Evolutionary conservation across 2,329 filamentous ascomycete species (phyloP).

Genomic region (Botrytis galanthina): DNA sequence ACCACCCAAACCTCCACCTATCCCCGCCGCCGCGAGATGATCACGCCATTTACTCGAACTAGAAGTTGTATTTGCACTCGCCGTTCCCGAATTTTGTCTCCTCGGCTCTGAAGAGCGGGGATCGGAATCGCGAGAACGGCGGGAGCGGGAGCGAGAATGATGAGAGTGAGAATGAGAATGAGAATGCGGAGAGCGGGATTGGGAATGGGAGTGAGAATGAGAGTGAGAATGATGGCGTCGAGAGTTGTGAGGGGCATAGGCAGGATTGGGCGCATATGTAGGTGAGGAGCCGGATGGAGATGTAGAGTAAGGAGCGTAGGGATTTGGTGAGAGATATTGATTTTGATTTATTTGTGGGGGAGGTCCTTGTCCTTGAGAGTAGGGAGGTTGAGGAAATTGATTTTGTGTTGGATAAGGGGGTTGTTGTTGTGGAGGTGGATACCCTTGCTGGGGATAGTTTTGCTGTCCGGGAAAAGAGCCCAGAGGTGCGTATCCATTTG

Average conservation of each 20-base stretch:
- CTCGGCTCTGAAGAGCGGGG: neutral
- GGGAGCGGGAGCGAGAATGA: neutral
- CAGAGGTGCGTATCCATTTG: neutral
- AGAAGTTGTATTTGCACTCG: neutral
- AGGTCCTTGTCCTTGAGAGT: constrained; percentile 3
- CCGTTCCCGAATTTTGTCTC: constrained; percentile 8
- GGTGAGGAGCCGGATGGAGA: neutral
- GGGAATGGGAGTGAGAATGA: neutral
- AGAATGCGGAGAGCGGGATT: neutral
- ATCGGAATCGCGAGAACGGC: neutral
- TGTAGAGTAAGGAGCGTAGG: constrained; percentile 6
- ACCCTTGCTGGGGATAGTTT: neutral
- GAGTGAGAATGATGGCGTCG: neutral
- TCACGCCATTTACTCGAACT: constrained; percentile 47
- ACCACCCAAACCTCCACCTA: constrained; percentile 60
- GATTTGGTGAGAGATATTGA: constrained; percentile 24
- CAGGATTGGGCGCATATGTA: neutral
- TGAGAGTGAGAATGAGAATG: neutral
- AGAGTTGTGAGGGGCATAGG: neutral
- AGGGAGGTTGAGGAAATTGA: neutral
- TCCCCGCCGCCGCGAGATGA: constrained; percentile 55
- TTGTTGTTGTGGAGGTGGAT: constrained; percentile 17
- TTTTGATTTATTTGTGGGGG: neutral
- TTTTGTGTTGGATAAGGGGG: constrained; percentile 17
- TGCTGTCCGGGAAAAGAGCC: constrained; percentile 14